A percentile compares a stretch with the other conserved stretches of the same genome.
Conservation (phyloP, 345 rosid genomes). For the Acer campestre region DNA sequence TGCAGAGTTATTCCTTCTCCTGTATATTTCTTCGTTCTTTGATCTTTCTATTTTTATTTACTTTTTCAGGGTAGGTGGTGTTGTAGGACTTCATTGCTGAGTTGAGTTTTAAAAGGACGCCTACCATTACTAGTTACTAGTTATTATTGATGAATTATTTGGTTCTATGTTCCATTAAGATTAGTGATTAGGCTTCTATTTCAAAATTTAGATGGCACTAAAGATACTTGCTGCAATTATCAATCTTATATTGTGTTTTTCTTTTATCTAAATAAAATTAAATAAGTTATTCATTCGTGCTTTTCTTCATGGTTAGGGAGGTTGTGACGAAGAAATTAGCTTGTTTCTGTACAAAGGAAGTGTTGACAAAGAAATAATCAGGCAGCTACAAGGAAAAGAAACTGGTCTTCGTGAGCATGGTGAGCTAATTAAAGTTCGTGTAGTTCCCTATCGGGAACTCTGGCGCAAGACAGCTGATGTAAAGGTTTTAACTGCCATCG, state of each 20-base stretch:
- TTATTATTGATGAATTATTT: neutral
- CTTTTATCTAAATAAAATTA: neutral
- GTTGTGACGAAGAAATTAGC: conserved; percentile 90
- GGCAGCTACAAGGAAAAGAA: conserved; percentile 78
- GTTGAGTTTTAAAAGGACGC: neutral
- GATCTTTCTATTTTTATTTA: neutral
- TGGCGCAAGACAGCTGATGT: conserved; percentile 84
- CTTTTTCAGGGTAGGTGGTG: no score
- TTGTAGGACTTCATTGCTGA: neutral
- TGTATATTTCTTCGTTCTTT: conserved; percentile 34
- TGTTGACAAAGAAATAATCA: conserved; percentile 60
- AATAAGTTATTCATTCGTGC: neutral
- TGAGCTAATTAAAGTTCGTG: conserved; percentile 76
- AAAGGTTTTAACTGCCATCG: conserved; percentile 67
- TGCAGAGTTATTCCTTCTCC: conserved; percentile 75
- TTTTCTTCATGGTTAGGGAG: conserved; percentile 58
- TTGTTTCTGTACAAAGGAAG: conserved; percentile 64
- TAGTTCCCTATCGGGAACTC: conserved; percentile 62
- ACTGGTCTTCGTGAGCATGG: conserved; percentile 74
- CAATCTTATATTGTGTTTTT: neutral
- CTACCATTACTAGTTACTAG: neutral
- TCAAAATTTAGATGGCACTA: neutral
- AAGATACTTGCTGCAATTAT: neutral
- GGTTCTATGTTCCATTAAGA: neutral
- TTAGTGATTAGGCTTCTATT: neutral